These are phyloP conservation scores for Trichophaea hybrida DNA, from an alignment of 2,329 filamentous ascomycete genomes.

Conservation along the genomic window DNA sequence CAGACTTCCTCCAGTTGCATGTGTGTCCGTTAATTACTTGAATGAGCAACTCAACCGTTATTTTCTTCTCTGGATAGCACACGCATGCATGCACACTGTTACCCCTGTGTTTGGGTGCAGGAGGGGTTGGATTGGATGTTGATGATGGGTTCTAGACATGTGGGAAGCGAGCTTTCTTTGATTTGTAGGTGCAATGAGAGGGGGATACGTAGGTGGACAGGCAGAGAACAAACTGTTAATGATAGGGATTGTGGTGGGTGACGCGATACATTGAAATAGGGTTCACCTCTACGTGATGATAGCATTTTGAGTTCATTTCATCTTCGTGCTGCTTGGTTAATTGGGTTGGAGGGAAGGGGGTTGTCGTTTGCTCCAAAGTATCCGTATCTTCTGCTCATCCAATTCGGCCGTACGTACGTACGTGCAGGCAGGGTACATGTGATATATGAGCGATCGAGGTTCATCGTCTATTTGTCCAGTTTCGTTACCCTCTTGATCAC, in stretches of 20 bases:
- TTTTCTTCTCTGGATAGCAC: background rate
- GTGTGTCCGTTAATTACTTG: conserved; percentile 2
- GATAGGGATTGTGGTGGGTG: background rate
- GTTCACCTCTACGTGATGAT: background rate
- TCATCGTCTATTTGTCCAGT: no score
- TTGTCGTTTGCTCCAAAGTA: no score
- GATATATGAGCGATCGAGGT: no score
- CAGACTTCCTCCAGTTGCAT: background rate
- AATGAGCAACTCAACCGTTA: conserved; percentile 1
- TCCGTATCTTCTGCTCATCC: no score
- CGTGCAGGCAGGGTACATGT: no score
- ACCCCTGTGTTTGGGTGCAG: background rate
- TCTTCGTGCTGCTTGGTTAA: background rate
- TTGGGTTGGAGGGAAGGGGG: background rate
- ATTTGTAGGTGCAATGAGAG: no score
- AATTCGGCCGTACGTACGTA: no score
- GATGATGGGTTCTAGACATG: background rate
- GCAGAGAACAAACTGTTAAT: background rate
- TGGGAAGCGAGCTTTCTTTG: background rate
- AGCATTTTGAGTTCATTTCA: background rate
- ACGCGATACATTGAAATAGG: background rate
- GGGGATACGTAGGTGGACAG: no score
- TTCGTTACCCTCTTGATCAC: no score
- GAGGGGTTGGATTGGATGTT: background rate
- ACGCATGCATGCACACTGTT: background rate